Conservation (phyloP, 2,329 filamentous ascomycete species). For the Phaeophleospora eucalypticola region DNA sequence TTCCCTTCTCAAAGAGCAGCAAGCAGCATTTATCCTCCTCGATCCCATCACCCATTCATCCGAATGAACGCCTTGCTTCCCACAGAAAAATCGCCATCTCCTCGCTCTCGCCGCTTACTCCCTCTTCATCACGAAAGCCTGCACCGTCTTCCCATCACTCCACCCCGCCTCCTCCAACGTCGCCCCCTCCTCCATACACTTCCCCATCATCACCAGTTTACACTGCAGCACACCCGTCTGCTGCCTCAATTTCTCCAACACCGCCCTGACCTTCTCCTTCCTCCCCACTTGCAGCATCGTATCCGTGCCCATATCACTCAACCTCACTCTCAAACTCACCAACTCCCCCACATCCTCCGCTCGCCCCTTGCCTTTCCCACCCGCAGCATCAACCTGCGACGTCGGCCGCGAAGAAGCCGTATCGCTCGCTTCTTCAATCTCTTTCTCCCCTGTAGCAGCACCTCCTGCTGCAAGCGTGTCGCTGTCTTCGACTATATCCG, state of each 20-base stretch:
- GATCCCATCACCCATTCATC: neutral
- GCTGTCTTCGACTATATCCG: constrained; percentile 34
- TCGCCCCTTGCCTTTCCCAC: constrained; percentile 31
- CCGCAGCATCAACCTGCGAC: neutral
- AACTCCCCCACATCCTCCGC: constrained; percentile 31
- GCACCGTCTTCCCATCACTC: constrained; percentile 70
- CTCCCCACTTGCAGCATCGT: constrained; percentile 33
- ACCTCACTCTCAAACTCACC: constrained; percentile 33
- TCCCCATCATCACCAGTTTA: constrained; percentile 75
- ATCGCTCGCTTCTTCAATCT: constrained; percentile 21
- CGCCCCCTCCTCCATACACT: constrained; percentile 65
- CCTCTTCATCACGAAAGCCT: constrained; percentile 58
- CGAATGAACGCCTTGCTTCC: neutral
- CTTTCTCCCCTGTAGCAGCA: constrained; percentile 14
- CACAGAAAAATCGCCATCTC: neutral
- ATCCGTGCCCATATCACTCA: constrained; percentile 39
- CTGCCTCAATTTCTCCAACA: constrained; percentile 61
- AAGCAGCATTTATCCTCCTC: neutral
- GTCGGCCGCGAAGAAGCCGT: neutral
- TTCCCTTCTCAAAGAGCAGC: neutral
- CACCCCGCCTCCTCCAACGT: constrained; percentile 68
- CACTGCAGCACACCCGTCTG: constrained; percentile 61
- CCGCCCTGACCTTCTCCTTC: constrained; percentile 56
- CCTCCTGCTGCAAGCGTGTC: constrained; percentile 7
- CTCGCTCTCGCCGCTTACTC: neutral